phyloP scores from a whole-genome alignment of 2,329 filamentous ascomycete genomes.

The Cryphonectria japonica region DNA sequence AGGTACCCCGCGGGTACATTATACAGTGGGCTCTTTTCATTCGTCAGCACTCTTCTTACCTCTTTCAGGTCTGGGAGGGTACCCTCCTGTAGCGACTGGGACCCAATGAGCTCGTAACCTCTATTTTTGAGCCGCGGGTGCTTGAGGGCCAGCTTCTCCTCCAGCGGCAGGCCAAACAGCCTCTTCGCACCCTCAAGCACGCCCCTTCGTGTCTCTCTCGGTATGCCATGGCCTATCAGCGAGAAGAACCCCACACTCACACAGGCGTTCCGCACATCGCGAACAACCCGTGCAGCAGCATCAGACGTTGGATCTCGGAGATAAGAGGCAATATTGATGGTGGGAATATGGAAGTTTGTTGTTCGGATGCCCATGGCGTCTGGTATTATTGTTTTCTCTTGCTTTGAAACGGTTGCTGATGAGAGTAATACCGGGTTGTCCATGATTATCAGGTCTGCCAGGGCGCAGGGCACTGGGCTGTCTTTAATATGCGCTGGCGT shows the following conservation, averaged over 20 bases:
- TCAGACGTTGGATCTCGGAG: constrained; percentile 36
- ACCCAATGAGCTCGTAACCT: constrained; percentile 54
- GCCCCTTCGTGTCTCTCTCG: constrained; percentile 31
- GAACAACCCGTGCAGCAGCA: constrained; percentile 36
- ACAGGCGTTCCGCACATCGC: constrained; percentile 39
- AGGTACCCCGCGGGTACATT: not conserved
- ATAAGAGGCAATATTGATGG: constrained; percentile 40
- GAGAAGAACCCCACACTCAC: constrained; percentile 39
- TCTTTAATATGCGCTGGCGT: not conserved
- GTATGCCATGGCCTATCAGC: constrained; percentile 36
- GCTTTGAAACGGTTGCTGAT: not conserved
- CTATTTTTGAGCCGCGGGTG: constrained; percentile 40
- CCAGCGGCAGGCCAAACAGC: constrained; percentile 53
- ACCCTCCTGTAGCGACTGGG: constrained; percentile 49
- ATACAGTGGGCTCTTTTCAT: not conserved
- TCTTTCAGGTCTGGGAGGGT: constrained; percentile 54
- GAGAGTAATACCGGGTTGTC: not conserved
- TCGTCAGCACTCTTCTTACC: constrained; percentile 15
- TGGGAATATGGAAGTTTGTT: constrained; percentile 35
- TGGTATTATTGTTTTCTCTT: not conserved
- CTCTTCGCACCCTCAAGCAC: constrained; percentile 39
- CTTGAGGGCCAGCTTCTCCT: constrained; percentile 45
- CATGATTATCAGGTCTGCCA: not conserved
- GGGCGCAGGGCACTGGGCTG: not conserved
- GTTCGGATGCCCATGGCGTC: constrained; percentile 5